A percentile compares a stretch with the other conserved stretches of the same genome.
Conservation (phyloP, 176 grass and related monocot genomes). For the Paspalum vaginatum region DNA sequence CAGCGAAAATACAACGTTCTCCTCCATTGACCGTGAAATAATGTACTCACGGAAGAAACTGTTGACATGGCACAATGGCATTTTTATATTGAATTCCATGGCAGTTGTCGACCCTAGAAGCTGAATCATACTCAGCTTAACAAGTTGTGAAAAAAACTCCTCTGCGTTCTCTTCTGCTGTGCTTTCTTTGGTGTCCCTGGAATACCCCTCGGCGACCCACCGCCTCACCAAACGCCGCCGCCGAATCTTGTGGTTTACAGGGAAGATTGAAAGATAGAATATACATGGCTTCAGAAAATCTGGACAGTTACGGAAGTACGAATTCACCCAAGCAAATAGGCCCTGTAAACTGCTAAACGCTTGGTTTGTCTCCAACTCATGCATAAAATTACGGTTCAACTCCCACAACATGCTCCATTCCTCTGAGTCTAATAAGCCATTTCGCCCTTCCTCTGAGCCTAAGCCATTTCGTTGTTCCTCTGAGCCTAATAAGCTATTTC, state of each 20-base stretch:
- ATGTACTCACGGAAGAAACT: too few species aligned
- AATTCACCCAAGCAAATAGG: conserved; percentile 29
- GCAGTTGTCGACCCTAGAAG: too few species aligned
- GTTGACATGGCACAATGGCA: too few species aligned
- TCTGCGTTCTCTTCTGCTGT: conserved; percentile 28
- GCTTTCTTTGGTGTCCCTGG: background rate
- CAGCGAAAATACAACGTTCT: too few species aligned
- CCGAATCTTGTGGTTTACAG: background rate
- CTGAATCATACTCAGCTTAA: background rate
- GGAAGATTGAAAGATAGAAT: conserved; percentile 44
- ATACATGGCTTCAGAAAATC: conserved; percentile 44
- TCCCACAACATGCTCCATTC: too few species aligned
- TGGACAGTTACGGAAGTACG: conserved; percentile 16
- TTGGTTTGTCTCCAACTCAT: conserved; percentile 28
- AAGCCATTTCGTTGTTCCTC: too few species aligned
- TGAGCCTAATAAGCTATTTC: too few species aligned
- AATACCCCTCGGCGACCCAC: conserved; percentile 46
- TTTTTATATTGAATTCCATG: too few species aligned
- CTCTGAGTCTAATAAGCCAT: too few species aligned
- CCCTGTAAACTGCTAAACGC: background rate
- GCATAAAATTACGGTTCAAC: too few species aligned
- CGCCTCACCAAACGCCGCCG: conserved; percentile 32
- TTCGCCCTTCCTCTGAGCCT: too few species aligned
- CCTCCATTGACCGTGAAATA: too few species aligned
- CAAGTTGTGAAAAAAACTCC: conserved; percentile 23